A percentile compares a stretch with the other conserved stretches of the same genome.
Evolutionary conservation across 2,329 filamentous ascomycete species (phyloP).

Genomic region (Aspergillus vadensis): DNA sequence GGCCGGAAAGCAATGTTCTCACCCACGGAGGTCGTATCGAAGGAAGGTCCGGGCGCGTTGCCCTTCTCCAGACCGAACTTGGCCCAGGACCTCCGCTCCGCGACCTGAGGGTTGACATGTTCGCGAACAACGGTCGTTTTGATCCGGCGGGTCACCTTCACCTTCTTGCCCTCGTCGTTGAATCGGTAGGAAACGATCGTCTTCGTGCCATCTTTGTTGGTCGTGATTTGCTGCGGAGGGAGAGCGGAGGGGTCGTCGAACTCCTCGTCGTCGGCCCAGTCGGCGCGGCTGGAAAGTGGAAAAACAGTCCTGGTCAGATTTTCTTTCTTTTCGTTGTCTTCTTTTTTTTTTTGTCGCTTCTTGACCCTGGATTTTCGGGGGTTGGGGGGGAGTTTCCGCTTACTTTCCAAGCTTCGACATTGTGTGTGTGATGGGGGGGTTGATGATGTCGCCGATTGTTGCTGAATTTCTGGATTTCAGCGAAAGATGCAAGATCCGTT

Average conservation of each 20-base stretch:
- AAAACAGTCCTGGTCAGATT: constrained; percentile 9
- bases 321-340: neutral
- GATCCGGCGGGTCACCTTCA: constrained; percentile 96
- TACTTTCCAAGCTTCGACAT: constrained; percentile 54
- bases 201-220: constrained; percentile 98
- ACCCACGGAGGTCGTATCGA: constrained; percentile 87
- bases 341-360: neutral
- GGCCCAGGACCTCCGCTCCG: constrained; percentile 86
- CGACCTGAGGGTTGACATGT: constrained; percentile 93
- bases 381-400: constrained; percentile 23
- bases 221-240: constrained; percentile 82
- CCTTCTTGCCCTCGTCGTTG: constrained; percentile 92
- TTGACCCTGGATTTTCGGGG: constrained; percentile 1
- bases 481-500: constrained; percentile 43
- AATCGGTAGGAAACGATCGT: constrained; percentile 87
- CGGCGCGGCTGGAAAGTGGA: constrained; percentile 55
- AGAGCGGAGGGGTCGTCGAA: constrained; percentile 85
- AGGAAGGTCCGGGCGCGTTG: constrained; percentile 77
- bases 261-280: constrained; percentile 92
- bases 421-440: constrained; percentile 32
- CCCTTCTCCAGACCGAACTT: constrained; percentile 93
- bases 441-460: constrained; percentile 19
- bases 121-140: constrained; percentile 89
- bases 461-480: constrained; percentile 46
- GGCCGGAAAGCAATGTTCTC: constrained; percentile 99